Percentiles rank a stretch among this genome's conserved stretches.
phyloP scores from a whole-genome alignment of 2,329 filamentous ascomycete genomes.

The Cladophialophora immunda region DNA sequence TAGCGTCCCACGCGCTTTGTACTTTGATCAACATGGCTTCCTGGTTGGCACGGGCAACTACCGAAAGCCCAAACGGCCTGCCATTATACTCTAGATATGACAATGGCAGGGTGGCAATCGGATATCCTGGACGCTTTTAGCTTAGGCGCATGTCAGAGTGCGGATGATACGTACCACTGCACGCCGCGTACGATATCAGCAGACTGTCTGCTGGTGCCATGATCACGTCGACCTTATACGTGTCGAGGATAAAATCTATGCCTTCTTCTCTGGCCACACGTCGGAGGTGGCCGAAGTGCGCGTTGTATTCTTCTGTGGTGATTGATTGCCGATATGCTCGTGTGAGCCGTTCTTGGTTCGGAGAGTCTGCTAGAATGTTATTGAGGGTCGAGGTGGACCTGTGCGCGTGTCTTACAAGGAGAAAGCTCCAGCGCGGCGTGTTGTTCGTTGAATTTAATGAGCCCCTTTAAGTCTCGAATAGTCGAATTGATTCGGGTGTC shows the following conservation, averaged over 20 bases:
- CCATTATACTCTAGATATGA: conserved; percentile 33
- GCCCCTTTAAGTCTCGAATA: conserved; percentile 10
- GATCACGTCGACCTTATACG: background rate
- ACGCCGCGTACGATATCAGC: background rate
- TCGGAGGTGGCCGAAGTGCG: background rate
- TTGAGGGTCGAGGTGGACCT: too few relatives aligned
- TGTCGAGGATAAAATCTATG: background rate
- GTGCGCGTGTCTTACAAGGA: background rate
- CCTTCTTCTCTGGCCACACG: background rate
- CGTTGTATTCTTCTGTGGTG: background rate
- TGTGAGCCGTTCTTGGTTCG: background rate
- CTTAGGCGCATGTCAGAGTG: background rate
- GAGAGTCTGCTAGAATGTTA: background rate
- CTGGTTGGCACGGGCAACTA: conserved; percentile 19
- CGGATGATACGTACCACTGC: conserved; percentile 2
- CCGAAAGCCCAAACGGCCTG: conserved; percentile 34
- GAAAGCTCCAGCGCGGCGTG: conserved; percentile 13
- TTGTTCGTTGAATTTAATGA: conserved; percentile 21
- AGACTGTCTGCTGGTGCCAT: conserved; percentile 17
- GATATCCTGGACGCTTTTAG: conserved; percentile 27
- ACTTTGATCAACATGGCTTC: conserved; percentile 28
- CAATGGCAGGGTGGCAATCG: conserved; percentile 32
- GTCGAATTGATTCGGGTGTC: conserved; percentile 2
- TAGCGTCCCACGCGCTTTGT: conserved; percentile 32
- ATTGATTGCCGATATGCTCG: background rate